These are phyloP conservation scores for Aphanomyces stellatus DNA, from an alignment of 352 stramenopile species.

Conservation along the genomic window DNA sequence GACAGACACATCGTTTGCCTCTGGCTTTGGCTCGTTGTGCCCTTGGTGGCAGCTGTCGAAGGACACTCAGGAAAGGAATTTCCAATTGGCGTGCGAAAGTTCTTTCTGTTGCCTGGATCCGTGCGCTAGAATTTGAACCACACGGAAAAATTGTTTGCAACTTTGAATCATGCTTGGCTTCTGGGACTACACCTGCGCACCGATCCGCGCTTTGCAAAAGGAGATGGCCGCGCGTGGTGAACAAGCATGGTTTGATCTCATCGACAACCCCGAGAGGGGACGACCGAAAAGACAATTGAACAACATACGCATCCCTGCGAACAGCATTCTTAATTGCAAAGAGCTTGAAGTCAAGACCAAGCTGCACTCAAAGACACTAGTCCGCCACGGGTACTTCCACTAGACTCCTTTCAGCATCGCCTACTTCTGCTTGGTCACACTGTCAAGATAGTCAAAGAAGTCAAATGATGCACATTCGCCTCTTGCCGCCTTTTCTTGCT, in stretches of 20 bases:
- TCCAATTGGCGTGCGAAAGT: not conserved
- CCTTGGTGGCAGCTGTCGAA: conserved; percentile 20
- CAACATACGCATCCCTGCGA: no score
- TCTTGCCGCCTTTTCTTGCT: not conserved
- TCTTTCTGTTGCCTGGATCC: not conserved
- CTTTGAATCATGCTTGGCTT: conserved; percentile 16
- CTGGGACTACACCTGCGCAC: conserved; percentile 6
- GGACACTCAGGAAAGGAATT: conserved; percentile 20
- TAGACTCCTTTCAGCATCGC: no score
- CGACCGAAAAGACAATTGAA: no score
- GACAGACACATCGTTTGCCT: conserved; percentile 12
- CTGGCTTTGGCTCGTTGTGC: conserved; percentile 17
- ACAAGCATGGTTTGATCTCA: not conserved
- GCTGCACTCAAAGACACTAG: no score
- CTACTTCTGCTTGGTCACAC: no score
- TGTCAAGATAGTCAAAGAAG: no score
- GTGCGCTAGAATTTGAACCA: conserved; percentile 4
- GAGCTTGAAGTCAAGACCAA: no score
- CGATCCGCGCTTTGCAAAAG: not conserved
- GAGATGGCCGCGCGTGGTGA: not conserved
- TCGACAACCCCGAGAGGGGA: no score
- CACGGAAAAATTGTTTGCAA: conserved; percentile 18
- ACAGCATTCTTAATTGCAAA: no score
- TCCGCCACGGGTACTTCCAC: no score
- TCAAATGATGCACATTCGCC: not conserved